phyloP scores from a whole-genome alignment of 495 filamentous ascomycete genomes.

The Cetradonia linearis region DNA sequence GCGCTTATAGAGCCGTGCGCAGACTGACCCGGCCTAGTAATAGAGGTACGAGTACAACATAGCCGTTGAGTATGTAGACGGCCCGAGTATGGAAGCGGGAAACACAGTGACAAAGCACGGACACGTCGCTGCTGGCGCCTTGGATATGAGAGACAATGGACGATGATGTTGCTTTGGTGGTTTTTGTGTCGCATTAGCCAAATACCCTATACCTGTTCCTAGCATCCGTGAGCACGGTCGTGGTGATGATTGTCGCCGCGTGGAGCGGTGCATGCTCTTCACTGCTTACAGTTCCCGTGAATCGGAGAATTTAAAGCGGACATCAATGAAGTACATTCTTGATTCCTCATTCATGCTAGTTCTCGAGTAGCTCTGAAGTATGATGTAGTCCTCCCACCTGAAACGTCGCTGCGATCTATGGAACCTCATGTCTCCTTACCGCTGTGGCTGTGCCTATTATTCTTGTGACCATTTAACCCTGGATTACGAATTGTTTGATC shows the following conservation, averaged over 20 bases:
- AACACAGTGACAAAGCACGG: neutral
- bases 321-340: neutral
- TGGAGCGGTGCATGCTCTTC: neutral
- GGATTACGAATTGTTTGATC: neutral
- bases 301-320: slow-evolving; percentile 10
- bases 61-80: neutral
- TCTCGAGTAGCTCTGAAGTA: neutral
- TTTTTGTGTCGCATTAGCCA: neutral
- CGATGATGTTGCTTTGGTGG: neutral
- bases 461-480: neutral
- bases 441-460: neutral
- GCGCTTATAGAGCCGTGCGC: slow-evolving; percentile 6
- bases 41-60: neutral
- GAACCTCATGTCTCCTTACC: neutral
- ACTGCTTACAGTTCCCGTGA: neutral
- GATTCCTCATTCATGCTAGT: neutral
- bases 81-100: neutral
- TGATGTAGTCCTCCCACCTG: neutral
- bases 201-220: neutral
- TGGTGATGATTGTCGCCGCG: neutral
- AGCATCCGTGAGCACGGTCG: neutral
- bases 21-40: neutral
- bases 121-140: neutral
- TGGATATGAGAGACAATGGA: neutral
- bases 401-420: slow-evolving; percentile 1